Conservation (phyloP, 257 asterid genomes). For the Solanum sejunctum region DNA sequence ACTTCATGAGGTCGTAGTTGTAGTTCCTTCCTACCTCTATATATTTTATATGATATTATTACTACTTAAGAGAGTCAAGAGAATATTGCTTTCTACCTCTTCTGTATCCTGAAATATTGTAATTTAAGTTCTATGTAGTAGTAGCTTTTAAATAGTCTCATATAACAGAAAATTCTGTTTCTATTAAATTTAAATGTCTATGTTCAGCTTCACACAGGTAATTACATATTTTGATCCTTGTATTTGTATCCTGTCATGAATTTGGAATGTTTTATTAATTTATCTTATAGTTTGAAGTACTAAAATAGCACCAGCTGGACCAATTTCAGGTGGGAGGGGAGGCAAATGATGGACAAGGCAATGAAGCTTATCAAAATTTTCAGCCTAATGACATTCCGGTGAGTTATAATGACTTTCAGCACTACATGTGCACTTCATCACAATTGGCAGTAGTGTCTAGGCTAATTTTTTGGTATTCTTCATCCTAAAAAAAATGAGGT, state of each 20-base stretch:
- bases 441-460: not conserved
- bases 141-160: not conserved
- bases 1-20: not conserved
- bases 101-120: not conserved
- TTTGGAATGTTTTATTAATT: not conserved
- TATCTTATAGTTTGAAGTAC: not conserved
- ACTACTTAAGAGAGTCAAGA: not conserved
- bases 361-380: slow-evolving; percentile 4
- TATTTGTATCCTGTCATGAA: not conserved
- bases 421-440: too few species aligned
- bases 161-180: not conserved
- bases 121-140: not conserved
- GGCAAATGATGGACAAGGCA: not conserved
- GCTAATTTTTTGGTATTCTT: not conserved
- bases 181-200: not conserved
- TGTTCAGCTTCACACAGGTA: not conserved
- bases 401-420: not conserved
- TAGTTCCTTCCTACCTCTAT: not conserved
- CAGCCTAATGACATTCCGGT: slow-evolving; percentile 4
- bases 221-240: not conserved
- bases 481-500: not conserved
- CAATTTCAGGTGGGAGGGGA: not conserved
- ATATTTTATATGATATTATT: not conserved
- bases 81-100: not conserved
- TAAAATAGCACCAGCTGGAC: not conserved